Base-by-base conservation (phyloP, 768 basidiomycete species). In the Terana coerulea region DNA sequence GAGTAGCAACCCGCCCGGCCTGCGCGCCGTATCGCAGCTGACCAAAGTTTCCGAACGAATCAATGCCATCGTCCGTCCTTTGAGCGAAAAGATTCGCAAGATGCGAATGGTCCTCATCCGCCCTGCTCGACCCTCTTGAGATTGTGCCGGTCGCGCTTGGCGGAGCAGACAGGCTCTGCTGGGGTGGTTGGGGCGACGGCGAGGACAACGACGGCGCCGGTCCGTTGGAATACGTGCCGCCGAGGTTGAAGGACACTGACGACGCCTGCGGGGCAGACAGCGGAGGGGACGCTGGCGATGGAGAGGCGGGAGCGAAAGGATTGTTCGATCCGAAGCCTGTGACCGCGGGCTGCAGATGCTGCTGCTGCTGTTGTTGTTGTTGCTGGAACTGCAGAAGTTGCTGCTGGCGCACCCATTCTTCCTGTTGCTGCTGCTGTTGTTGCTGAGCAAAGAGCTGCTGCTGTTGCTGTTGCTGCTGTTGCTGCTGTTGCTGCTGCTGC, bases 31-130 rank as follows among this genome's bases (percentile, higher is more conserved):
- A 83, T 75, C 94, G 80, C 55, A 95, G 65, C 46, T 74, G 55
- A 17, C 95, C 95, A 28, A 82, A 60, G 66, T 98, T 99, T 45
- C 95, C 95, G 64, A 98, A 98, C 47, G 95, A 95, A 69, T 99
- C 97, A 64, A 88, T 74, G 1, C 97, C 95, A 59, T 91, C 93
- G 51, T 75, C 67, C 9, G 45, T 22, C 45, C 86, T 77, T 62
- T 89, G 91, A 5, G 91, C 95, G 56, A 98, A 84, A 59, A 98
- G 68, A 47, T 68, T 73, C 2, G 95, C 94, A 47, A 99, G 79
- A 31, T 85, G 79, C 12, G 81, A 65, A 62, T 91, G 78, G 51
- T 83, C 79, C 54, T 88, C 82, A 65, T 95, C 91, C 42, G 77
- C 73, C 41, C 73, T 74, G 21, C 70, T 72, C 31, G 65, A 65